These are phyloP conservation scores for Russula griseocarnosa DNA, from an alignment of 768 basidiomycete genomes.

Conservation along the genomic window DNA sequence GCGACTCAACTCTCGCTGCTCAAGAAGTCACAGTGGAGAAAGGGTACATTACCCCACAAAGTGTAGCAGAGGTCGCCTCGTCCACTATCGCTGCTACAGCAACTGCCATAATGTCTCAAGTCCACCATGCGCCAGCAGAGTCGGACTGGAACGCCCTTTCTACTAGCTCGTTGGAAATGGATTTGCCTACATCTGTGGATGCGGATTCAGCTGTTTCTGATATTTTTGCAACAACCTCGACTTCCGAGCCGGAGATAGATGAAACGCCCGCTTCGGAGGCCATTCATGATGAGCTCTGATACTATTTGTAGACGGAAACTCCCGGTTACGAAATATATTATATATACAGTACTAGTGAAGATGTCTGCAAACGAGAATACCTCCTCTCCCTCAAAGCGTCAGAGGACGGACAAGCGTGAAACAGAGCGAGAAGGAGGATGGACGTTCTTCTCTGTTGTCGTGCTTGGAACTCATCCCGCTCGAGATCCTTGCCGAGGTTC, in stretches of 20 bases:
- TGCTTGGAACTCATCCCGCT: slow-evolving; percentile 43
- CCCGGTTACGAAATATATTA: neutral
- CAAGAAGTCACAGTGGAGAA: slow-evolving; percentile 5
- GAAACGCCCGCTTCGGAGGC: slow-evolving; percentile 1
- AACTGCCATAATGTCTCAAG: neutral
- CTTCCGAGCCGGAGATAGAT: neutral
- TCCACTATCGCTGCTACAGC: slow-evolving; percentile 9
- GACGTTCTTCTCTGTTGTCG: neutral
- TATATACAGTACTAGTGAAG: no score
- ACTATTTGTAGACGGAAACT: neutral
- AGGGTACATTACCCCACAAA: neutral
- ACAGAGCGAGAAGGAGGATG: neutral
- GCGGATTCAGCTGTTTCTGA: neutral
- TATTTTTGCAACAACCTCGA: neutral
- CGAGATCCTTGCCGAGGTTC: slow-evolving; percentile 62
- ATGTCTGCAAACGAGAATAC: neutral
- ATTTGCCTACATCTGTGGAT: neutral
- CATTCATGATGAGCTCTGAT: slow-evolving; percentile 22
- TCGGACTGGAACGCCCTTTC: neutral
- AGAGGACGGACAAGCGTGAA: neutral
- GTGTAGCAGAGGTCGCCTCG: neutral
- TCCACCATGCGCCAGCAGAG: neutral
- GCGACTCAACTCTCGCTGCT: neutral
- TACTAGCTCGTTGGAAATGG: neutral
- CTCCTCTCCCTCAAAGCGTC: neutral